A percentile compares a stretch with the other conserved stretches of the same genome.
Evolutionary conservation across 2,329 filamentous ascomycete species (phyloP).

Genomic region (Neospermospora avenae): DNA sequence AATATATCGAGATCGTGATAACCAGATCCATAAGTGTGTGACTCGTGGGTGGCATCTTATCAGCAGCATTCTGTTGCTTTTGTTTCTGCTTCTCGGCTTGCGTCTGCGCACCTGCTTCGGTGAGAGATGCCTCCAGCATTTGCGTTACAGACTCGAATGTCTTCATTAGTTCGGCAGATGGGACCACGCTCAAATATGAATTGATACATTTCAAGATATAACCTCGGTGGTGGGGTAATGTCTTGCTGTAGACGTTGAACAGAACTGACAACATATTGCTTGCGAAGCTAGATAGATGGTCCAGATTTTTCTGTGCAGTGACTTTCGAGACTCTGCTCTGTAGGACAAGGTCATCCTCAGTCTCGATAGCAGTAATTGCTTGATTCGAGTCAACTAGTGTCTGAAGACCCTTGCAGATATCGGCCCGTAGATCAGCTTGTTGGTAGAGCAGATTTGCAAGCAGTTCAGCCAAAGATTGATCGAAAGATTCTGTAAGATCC

Average conservation of each 20-base stretch:
- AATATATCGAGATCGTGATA: conserved; percentile 91
- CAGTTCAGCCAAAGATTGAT: conserved; percentile 85
- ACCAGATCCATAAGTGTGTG: conserved; percentile 96
- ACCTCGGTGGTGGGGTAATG: conserved; percentile 84
- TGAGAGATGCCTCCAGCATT: conserved; percentile 74
- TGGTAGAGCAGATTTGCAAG: conserved; percentile 89
- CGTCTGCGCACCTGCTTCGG: conserved; percentile 56
- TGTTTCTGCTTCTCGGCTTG: conserved; percentile 61
- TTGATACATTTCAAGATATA: conserved; percentile 94
- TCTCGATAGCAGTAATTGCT: conserved; percentile 67
- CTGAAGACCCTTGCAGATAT: conserved; percentile 83
- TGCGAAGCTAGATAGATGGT: conserved; percentile 75
- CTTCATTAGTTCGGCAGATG: conserved; percentile 72
- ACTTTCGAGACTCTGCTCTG: conserved; percentile 75
- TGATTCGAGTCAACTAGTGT: conserved; percentile 90
- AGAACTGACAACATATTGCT: conserved; percentile 90
- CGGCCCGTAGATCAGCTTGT: conserved; percentile 80
- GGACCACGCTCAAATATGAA: conserved; percentile 85
- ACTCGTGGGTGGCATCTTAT: conserved; percentile 84
- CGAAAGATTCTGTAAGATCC: conserved; percentile 73
- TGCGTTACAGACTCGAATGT: conserved; percentile 85
- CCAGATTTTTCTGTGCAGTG: conserved; percentile 73
- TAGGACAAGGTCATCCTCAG: conserved; percentile 64
- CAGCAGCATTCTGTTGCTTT: conserved; percentile 51
- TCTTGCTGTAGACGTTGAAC: conserved; percentile 99